Evolutionary conservation across 495 filamentous ascomycete species (phyloP), one percentile per base, ranked within the genome.

Genomic region (Penicillium atrosanguineum): DNA sequence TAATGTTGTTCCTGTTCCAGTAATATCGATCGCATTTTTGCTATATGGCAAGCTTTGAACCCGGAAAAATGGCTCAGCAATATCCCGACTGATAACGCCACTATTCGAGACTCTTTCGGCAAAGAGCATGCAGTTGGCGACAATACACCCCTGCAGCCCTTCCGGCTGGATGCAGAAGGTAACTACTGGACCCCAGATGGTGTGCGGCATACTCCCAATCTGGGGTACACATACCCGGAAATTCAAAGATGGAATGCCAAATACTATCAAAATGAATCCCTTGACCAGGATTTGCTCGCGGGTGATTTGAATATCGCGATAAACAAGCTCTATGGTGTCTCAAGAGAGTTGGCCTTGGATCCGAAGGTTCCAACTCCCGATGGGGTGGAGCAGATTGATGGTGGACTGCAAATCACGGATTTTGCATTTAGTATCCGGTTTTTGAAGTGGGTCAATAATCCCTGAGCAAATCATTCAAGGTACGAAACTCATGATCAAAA

Each of bases 151-250:
- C 60, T 72, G 19, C 38, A 68, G 18, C 72, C 73, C 9, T 75
- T 75, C 55, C 72, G 69, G 45, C 60, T 58, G 40, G 66, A 73
- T 29, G 39, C 62, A n/a, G 47, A 40, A 12, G 60, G 63, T 11
- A 48, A 47, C 41, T 60, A 56, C 28, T 72, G 65, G 62, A 64
- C 45, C n/a, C 65, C 70, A 7, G 45, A 48, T 14, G 64, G 57
- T 3, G 57, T 50, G n/a, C 59, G 69, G 16, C 55, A 62, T 8
- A 53, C 59, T 16, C 57, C 57, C n/a, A 58, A 38, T 16, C 74
- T 78, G 38, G 78, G 77, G 18, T 74, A 78, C 57, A 75, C 72
- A 11, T 81, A 81, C 55, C 77, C 78, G 0, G 78, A 81, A 56
- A 59, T 78, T 15, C 48, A 63, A 12, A 68, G 71, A 44, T 73